phyloP scores from a whole-genome alignment of 208 protist genomes.

The Leishmania turanica region DNA sequence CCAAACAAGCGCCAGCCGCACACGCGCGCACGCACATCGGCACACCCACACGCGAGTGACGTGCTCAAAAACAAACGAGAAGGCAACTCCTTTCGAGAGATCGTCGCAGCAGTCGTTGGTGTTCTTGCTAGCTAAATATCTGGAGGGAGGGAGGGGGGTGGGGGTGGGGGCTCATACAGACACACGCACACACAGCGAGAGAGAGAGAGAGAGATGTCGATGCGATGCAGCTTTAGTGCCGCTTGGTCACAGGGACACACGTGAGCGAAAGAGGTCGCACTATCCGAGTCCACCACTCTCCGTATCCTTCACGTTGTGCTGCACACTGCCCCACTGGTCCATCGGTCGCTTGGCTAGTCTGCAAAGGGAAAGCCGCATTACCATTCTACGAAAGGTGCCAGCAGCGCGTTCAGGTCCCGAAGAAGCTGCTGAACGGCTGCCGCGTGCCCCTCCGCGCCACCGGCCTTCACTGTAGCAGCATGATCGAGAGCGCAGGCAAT shows the following conservation, averaged over 20 bases:
- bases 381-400: slow-evolving; percentile 24
- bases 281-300: background rate
- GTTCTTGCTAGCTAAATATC: background rate
- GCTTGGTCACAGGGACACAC: background rate
- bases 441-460: slow-evolving; percentile 7
- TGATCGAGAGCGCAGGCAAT: slow-evolving; percentile 5
- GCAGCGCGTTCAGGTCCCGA: background rate
- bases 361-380: background rate
- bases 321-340: background rate
- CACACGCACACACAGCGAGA: background rate
- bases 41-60: background rate
- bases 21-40: background rate
- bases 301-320: background rate
- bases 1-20: background rate
- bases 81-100: background rate
- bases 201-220: background rate
- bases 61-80: background rate
- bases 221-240: no score
- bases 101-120: background rate
- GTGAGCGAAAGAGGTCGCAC: background rate
- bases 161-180: background rate
- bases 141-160: background rate
- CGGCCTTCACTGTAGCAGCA: background rate
- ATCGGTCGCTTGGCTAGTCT: background rate
- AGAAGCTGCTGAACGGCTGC: background rate